Base-by-base conservation (phyloP, 2,329 filamentous ascomycete species). In the Alternaria conjuncta region DNA sequence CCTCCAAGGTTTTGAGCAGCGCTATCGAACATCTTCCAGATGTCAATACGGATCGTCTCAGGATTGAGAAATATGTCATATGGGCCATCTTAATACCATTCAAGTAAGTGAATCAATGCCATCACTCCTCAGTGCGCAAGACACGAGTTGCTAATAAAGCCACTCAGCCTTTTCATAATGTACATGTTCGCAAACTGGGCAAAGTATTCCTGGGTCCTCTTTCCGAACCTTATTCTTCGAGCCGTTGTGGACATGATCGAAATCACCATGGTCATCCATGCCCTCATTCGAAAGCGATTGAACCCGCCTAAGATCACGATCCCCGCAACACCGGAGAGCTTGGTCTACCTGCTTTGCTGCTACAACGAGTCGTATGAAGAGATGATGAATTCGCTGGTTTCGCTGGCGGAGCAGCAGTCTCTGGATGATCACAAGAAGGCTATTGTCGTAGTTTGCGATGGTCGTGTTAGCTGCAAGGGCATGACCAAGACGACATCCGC, bases 281-380 rank as follows among this genome's bases (percentile, higher is more conserved):
- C 50, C 46, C 50, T 51, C 20, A 11, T 50, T 5, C 3, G 30
- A 15, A 41, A 41, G n/a, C 12, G 36, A n/a, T 28, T 51, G 6
- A 21, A 44, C 10, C 46, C 26, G 10, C 20, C 9, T 13, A 21
- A 18, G 0, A 26, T 46, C 23, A 57, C 18, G 21, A 45, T 53
- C 10, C 46, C 59, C 12, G 25, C 20, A 6, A 51, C 10, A 25
- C 32, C 41, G 12, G 59, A 61, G 32, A 61, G 21, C 26, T 46
- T 61, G 9, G 36, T 57, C 6, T 61, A 61, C 36, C 21, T 61
- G 9, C 25, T 61, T 1, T 61, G 46, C 44, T 61, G 54, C 26
- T 61, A 61, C 10, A 61, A 61, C 9, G 59, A 61, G 36, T 51
- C 59, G 10, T 61, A 61, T 18, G 15, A 21, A 0, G 59, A 61